Evolutionary conservation across 768 basidiomycete species (phyloP).

Genomic region (Wakefieldia striispora): DNA sequence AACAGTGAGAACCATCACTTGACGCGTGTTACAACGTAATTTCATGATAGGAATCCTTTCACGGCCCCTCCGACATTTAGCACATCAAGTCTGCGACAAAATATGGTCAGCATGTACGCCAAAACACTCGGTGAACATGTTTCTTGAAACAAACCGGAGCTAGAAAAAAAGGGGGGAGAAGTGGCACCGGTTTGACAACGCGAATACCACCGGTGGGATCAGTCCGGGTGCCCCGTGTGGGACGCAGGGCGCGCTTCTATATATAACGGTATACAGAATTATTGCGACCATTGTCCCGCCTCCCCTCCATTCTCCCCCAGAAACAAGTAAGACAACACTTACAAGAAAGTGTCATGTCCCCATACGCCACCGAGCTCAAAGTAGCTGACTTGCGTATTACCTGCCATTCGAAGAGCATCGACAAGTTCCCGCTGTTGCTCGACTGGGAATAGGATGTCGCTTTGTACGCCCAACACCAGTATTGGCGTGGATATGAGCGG

Average conservation of each 20-base stretch:
- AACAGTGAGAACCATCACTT: background rate
- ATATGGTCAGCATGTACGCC: slow-evolving; percentile 10
- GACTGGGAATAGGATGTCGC: slow-evolving; percentile 94
- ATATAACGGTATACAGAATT: slow-evolving; percentile 9
- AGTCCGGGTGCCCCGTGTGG: slow-evolving; percentile 2
- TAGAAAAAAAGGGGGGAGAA: background rate
- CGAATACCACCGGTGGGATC: slow-evolving; percentile 1
- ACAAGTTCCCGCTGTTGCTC: slow-evolving; percentile 96
- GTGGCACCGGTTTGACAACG: background rate
- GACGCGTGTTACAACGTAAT: background rate
- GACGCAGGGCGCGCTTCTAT: background rate
- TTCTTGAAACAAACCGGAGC: background rate
- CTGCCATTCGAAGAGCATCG: slow-evolving; percentile 87
- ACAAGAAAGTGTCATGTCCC: slow-evolving; percentile 98
- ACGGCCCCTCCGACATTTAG: slow-evolving; percentile 90
- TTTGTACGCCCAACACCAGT: slow-evolving; percentile 91
- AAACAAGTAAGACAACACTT: slow-evolving; percentile 33
- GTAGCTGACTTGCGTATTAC: slow-evolving; percentile 87
- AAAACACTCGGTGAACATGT: too few relatives aligned
- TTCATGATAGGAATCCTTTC: slow-evolving; percentile 75
- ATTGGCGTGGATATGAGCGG: slow-evolving; percentile 76
- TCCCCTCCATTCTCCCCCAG: background rate
- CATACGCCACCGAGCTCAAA: slow-evolving; percentile 99
- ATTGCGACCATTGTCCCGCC: background rate
- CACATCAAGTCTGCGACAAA: slow-evolving; percentile 63